These are phyloP conservation scores for Albifimbria verrucaria DNA, from an alignment of 2,329 filamentous ascomycete species.

Conservation along the genomic window DNA sequence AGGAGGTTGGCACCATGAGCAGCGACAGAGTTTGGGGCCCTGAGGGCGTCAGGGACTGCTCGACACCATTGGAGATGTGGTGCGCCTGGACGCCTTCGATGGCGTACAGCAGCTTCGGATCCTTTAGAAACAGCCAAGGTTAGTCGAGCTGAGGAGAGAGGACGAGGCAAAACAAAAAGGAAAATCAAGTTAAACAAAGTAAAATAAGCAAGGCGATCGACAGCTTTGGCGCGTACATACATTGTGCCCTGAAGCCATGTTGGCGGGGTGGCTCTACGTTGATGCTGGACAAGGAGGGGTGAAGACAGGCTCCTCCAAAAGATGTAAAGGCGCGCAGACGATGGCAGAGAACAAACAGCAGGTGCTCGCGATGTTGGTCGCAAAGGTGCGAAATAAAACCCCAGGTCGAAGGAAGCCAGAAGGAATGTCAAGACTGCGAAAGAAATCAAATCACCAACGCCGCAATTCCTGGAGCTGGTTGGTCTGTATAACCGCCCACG, in stretches of 20 bases:
- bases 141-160: slow-evolving; percentile 2
- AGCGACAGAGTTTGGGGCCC: slow-evolving; percentile 90
- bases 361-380: not conserved
- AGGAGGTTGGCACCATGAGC: slow-evolving; percentile 91
- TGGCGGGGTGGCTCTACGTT: not conserved
- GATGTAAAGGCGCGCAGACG: not conserved
- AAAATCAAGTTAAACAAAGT: no score
- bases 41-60: slow-evolving; percentile 76
- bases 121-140: slow-evolving; percentile 26
- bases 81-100: slow-evolving; percentile 87
- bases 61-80: slow-evolving; percentile 84
- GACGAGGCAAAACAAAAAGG: no score
- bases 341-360: not conserved
- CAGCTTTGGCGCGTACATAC: slow-evolving; percentile 14
- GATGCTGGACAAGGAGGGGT: not conserved
- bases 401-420: not conserved
- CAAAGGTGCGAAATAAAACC: not conserved
- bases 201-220: slow-evolving; percentile 10
- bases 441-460: not conserved
- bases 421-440: not conserved
- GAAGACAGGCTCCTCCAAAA: not conserved
- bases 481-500: not conserved
- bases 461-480: not conserved
- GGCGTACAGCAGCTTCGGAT: slow-evolving; percentile 65
- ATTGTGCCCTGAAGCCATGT: slow-evolving; percentile 29